Conservation (phyloP, 2,329 filamentous ascomycete species). For the Colletotrichum gigasporum region DNA sequence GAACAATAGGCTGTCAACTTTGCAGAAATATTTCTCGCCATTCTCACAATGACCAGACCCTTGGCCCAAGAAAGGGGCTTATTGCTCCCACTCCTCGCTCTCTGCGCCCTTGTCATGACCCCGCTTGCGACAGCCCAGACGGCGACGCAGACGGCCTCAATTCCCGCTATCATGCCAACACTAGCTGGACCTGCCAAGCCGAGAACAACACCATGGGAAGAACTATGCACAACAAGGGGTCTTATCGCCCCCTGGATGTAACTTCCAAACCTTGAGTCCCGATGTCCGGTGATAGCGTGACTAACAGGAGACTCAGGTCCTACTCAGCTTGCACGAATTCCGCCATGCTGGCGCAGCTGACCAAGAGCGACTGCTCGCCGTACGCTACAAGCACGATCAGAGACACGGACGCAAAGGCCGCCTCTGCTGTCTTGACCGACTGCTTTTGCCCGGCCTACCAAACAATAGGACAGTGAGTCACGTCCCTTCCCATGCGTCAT, state of each 20-base stretch:
- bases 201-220: background rate
- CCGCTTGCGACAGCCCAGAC: background rate
- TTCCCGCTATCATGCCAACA: conserved; percentile 11
- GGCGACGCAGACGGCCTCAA: background rate
- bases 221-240: background rate
- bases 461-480: background rate
- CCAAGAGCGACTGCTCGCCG: background rate
- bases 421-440: background rate
- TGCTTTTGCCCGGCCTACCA: conserved; percentile 7
- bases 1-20: background rate
- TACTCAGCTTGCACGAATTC: conserved; percentile 9
- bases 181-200: conserved; percentile 1
- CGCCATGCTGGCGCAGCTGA: background rate
- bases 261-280: background rate
- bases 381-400: background rate
- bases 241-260: conserved; percentile 3
- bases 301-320: background rate
- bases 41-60: background rate
- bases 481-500: no score
- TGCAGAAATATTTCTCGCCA: no score
- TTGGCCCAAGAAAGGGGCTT: background rate
- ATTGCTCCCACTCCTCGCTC: background rate
- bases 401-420: background rate
- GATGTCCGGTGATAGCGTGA: background rate
- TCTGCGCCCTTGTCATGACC: background rate